A percentile compares a stretch with the other conserved stretches of the same genome.
Evolutionary conservation across 805 yeast species (phyloP).

Genomic region (Saccharomycopsis capsularis): DNA sequence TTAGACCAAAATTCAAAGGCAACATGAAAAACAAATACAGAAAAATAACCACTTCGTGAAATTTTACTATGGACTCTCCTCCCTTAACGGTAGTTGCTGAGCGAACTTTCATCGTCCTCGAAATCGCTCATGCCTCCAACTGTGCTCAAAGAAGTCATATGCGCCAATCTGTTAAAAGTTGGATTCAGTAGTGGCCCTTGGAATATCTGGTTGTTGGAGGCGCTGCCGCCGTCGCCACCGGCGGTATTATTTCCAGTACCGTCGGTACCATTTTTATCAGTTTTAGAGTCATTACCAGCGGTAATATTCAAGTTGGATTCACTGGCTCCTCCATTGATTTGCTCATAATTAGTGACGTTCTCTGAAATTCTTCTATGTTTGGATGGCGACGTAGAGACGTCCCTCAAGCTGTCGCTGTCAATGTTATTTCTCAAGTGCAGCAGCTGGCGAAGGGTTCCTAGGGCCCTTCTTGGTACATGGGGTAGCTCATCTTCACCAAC

Average conservation of each 20-base stretch:
- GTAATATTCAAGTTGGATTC: too few relatives aligned
- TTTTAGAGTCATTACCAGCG: too few relatives aligned
- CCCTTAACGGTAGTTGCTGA: slow-evolving; percentile 13
- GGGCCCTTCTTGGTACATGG: neutral
- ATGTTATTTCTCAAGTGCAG: too few relatives aligned
- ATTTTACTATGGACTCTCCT: too few relatives aligned
- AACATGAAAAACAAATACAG: neutral
- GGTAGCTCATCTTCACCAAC: slow-evolving; percentile 13
- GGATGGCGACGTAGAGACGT: too few relatives aligned
- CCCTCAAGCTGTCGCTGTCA: too few relatives aligned
- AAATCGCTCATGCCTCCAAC: slow-evolving; percentile 21
- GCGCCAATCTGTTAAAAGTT: slow-evolving; percentile 12
- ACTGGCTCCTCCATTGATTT: slow-evolving; percentile 7
- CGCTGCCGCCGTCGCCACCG: neutral
- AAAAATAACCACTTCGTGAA: neutral
- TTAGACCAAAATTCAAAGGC: neutral
- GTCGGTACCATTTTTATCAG: too few relatives aligned
- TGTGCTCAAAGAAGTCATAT: slow-evolving; percentile 17
- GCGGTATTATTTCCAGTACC: too few relatives aligned
- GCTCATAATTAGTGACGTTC: slow-evolving; percentile 1
- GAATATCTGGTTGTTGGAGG: too few relatives aligned
- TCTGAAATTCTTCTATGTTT: neutral
- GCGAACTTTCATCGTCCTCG: slow-evolving; percentile 20
- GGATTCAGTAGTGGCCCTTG: neutral
- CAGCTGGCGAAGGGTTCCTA: too few relatives aligned